phyloP scores from a whole-genome alignment of 2,329 filamentous ascomycete species.

The Venturia asperata region DNA sequence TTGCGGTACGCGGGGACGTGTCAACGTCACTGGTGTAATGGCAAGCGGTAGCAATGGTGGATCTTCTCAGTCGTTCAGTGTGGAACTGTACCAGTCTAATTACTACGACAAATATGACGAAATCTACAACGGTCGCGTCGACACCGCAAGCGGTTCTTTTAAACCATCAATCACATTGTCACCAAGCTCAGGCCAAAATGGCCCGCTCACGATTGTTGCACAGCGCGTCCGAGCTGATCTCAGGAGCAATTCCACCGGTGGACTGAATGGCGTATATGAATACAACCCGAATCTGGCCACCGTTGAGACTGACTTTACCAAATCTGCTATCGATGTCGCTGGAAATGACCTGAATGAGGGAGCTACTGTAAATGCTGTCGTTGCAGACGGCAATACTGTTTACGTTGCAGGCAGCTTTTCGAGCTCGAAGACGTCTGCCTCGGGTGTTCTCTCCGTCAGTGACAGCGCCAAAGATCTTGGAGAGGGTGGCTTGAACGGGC shows the following conservation, averaged over 20 bases:
- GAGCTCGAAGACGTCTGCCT: conserved; percentile 47
- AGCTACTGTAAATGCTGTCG: conserved; percentile 65
- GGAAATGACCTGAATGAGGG: conserved; percentile 60
- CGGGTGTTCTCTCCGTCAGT: conserved; percentile 73
- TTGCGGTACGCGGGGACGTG: conserved; percentile 67
- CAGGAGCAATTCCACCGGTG: conserved; percentile 65
- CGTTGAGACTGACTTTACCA: conserved; percentile 57
- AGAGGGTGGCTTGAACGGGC: conserved; percentile 68
- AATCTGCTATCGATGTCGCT: conserved; percentile 69
- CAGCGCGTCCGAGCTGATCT: conserved; percentile 75
- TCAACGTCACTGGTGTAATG: conserved; percentile 73
- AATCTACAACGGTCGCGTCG: conserved; percentile 78
- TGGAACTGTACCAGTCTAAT: conserved; percentile 79
- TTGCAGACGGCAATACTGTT: conserved; percentile 54
- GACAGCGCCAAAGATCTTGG: conserved; percentile 49
- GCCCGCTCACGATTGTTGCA: conserved; percentile 73
- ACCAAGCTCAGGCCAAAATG: conserved; percentile 58
- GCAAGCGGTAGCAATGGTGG: conserved; percentile 30
- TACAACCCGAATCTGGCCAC: conserved; percentile 62
- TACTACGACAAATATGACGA: conserved; percentile 95
- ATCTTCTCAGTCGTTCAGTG: conserved; percentile 39
- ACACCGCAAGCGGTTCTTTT: conserved; percentile 66
- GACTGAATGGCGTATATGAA: conserved; percentile 85
- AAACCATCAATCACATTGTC: conserved; percentile 72
- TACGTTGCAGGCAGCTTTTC: conserved; percentile 85